phyloP scores from a whole-genome alignment of 805 yeast species.

The Candida hungchunana region DNA sequence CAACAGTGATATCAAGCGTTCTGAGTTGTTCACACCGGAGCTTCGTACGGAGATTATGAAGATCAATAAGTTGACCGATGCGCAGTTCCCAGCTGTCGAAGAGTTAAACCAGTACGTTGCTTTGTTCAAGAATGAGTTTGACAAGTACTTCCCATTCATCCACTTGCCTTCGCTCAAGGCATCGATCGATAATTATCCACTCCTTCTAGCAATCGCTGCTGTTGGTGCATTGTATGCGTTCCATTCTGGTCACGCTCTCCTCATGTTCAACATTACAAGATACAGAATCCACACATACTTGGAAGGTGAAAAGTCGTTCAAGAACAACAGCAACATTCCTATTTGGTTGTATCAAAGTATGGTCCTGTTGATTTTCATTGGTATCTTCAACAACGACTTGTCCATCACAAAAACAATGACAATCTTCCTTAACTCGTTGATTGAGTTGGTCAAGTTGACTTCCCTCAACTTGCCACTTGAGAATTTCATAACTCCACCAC shows the following conservation, averaged over 20 bases:
- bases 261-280: slow-evolving; percentile 64
- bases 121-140: slow-evolving; percentile 74
- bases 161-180: slow-evolving; percentile 61
- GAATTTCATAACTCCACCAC: slow-evolving; percentile 36
- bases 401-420: slow-evolving; percentile 75
- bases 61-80: slow-evolving; percentile 47
- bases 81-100: slow-evolving; percentile 68
- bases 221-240: slow-evolving; percentile 86
- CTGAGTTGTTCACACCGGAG: slow-evolving; percentile 43
- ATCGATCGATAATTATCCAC: slow-evolving; percentile 54
- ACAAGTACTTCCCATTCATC: slow-evolving; percentile 78
- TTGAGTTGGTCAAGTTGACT: slow-evolving; percentile 70
- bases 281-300: slow-evolving; percentile 61
- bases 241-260: slow-evolving; percentile 71
- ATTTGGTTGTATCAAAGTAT: slow-evolving; percentile 84
- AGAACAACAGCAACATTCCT: slow-evolving; percentile 57
- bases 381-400: slow-evolving; percentile 65
- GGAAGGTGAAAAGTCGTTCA: slow-evolving; percentile 37
- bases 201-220: slow-evolving; percentile 76
- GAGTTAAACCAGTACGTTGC: slow-evolving; percentile 74
- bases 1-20: slow-evolving; percentile 15
- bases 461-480: slow-evolving; percentile 63
- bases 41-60: slow-evolving; percentile 51
- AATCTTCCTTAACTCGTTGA: slow-evolving; percentile 75
- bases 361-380: slow-evolving; percentile 76